These are phyloP conservation scores for Didymellaceae sp. DNA, from an alignment of 2,329 filamentous ascomycete genomes.

Conservation along the genomic window DNA sequence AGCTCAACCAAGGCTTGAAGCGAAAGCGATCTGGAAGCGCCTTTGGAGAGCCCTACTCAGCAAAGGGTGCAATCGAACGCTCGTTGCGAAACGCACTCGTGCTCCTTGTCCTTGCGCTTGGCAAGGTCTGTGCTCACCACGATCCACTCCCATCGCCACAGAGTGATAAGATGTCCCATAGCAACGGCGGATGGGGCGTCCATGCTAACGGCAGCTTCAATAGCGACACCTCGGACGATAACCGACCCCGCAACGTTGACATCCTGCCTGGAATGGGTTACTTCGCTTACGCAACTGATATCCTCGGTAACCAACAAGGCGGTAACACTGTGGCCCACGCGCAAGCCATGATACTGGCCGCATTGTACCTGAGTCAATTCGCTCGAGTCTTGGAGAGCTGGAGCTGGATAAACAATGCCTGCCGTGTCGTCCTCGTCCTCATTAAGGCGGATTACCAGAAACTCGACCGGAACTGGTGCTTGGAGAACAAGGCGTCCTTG, in stretches of 20 bases:
- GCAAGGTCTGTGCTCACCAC: conserved; percentile 73
- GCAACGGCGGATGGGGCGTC: conserved; percentile 32
- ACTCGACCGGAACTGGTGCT: conserved; percentile 33
- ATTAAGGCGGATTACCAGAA: conserved; percentile 66
- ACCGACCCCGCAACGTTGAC: conserved; percentile 71
- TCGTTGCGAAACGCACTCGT: conserved; percentile 73
- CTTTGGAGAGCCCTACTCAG: conserved; percentile 33
- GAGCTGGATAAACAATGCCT: conserved; percentile 69
- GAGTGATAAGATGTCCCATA: conserved; percentile 49
- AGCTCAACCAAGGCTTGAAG: conserved; percentile 38
- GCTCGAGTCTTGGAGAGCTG: conserved; percentile 87
- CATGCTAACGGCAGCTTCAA: conserved; percentile 45
- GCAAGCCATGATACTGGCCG: conserved; percentile 83
- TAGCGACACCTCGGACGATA: conserved; percentile 34
- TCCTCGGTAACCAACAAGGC: conserved; percentile 80
- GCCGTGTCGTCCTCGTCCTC: conserved; percentile 70
- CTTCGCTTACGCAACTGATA: conserved; percentile 84
- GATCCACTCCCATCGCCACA: conserved; percentile 63
- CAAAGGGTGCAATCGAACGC: conserved; percentile 34
- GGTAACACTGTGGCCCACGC: conserved; percentile 82
- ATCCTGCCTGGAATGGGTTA: conserved; percentile 89
- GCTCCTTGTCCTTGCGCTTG: conserved; percentile 81
- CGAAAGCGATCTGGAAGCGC: conserved; percentile 44
- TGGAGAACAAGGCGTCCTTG: conserved; percentile 20
- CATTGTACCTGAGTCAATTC: conserved; percentile 87